A percentile compares a stretch with the other conserved stretches of the same genome.
These are phyloP conservation scores for Linderniella brevidens DNA, from an alignment of 257 asterid species.

Conservation along the genomic window DNA sequence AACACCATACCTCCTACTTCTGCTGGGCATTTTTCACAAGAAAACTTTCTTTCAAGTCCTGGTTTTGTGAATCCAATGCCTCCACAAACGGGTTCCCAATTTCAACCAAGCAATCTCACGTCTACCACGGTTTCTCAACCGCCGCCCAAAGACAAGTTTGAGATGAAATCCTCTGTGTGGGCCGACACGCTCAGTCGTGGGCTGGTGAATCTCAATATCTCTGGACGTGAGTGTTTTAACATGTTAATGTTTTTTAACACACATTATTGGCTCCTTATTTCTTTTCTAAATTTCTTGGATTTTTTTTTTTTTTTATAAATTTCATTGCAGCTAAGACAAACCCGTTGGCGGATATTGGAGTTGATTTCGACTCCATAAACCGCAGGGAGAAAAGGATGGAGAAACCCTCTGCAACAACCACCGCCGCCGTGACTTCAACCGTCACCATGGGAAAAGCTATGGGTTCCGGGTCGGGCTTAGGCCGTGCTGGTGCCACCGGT, in stretches of 20 bases:
- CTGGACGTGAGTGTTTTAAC: slow-evolving; percentile 61
- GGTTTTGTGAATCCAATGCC: slow-evolving; percentile 22
- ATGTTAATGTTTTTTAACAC: not conserved
- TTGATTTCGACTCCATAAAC: slow-evolving; percentile 89
- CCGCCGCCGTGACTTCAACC: slow-evolving; percentile 42
- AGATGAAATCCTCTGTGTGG: slow-evolving; percentile 96
- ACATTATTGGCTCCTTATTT: no score
- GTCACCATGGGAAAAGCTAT: slow-evolving; percentile 90
- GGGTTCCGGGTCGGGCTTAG: slow-evolving; percentile 96
- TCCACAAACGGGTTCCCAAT: slow-evolving; percentile 28
- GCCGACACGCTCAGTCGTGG: slow-evolving; percentile 95
- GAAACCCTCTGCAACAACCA: slow-evolving; percentile 28
- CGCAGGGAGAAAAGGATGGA: slow-evolving; percentile 96
- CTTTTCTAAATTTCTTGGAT: no score
- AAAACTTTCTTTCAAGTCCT: slow-evolving; percentile 26
- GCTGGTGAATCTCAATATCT: slow-evolving; percentile 75
- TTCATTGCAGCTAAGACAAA: slow-evolving; percentile 69
- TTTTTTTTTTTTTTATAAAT: slow-evolving; percentile 1
- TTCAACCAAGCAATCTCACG: slow-evolving; percentile 18
- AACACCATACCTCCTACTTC: slow-evolving; percentile 35
- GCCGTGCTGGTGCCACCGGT: slow-evolving; percentile 64
- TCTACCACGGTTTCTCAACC: slow-evolving; percentile 34
- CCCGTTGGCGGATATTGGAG: slow-evolving; percentile 82
- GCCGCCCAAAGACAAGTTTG: slow-evolving; percentile 59
- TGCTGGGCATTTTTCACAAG: slow-evolving; percentile 22